Conservation (phyloP, 2,329 filamentous ascomycete species). For the Sordariomycetes sp. region DNA sequence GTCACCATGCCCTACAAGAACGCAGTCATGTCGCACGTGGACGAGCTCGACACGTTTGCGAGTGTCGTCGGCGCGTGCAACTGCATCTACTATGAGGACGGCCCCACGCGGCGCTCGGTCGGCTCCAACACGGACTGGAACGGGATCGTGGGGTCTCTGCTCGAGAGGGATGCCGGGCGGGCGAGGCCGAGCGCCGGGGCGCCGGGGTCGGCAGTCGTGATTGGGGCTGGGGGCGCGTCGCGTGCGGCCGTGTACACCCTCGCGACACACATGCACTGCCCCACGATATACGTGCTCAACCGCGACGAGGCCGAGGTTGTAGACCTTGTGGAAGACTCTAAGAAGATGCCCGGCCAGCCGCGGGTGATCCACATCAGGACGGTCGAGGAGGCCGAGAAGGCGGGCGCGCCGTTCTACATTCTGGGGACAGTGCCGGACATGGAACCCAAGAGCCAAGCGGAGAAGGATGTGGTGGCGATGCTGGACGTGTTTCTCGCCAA, state of each 20-base stretch:
- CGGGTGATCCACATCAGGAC: slow-evolving; percentile 18
- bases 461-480: slow-evolving; percentile 15
- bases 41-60: slow-evolving; percentile 22
- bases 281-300: slow-evolving; percentile 23
- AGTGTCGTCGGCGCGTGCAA: slow-evolving; percentile 25
- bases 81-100: slow-evolving; percentile 16
- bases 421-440: slow-evolving; percentile 27
- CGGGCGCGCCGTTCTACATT: slow-evolving; percentile 19
- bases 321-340: slow-evolving; percentile 15
- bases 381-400: slow-evolving; percentile 12
- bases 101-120: slow-evolving; percentile 12
- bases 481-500: slow-evolving; percentile 16
- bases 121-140: slow-evolving; percentile 33
- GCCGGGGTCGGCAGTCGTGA: slow-evolving; percentile 19
- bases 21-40: slow-evolving; percentile 20
- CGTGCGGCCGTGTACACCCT: slow-evolving; percentile 26
- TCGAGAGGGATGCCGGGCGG: slow-evolving; percentile 3
- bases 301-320: slow-evolving; percentile 18
- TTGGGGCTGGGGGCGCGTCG: slow-evolving; percentile 29
- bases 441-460: slow-evolving; percentile 16
- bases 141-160: slow-evolving; percentile 24
- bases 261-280: slow-evolving; percentile 14
- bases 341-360: slow-evolving; percentile 9
- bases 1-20: slow-evolving; percentile 29
- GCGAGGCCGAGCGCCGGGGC: slow-evolving; percentile 1